Base-by-base conservation (phyloP, 2,329 filamentous ascomycete genomes). In the Ophiostoma sp. region DNA sequence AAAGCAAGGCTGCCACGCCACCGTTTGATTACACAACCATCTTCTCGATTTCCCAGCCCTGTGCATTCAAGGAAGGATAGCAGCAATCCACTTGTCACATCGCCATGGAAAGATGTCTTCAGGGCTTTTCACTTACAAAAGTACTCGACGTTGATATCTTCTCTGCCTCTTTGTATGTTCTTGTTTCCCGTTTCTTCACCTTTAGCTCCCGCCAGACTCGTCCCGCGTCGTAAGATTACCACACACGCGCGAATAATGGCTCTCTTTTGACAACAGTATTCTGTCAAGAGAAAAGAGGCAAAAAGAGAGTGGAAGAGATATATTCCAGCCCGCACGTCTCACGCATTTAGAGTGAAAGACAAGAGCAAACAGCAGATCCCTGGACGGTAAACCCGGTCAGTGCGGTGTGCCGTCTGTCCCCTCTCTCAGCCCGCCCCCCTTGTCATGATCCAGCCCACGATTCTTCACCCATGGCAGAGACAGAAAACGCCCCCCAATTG, bases 21-120 rank as follows among this genome's bases (percentile, higher is more conserved):
- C 61, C 45, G 50, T 70, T 57, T 70, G 12, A 70, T 70, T 70
- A 48, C 50, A 55, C 68, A 52, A 57, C 68, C 68, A 31, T 55
- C 31, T 57, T n/a, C 63, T 28, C 22, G 9, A 33, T n/a, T 12
- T 15, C 31, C 48, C 31, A 42, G 33, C 33, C 50, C 33, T 59
- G 11, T 59, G 19, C 6, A 19, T 42, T 25, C 1, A 22, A 7
- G 28, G 15, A 31, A n/a, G 25, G n/a, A 63, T 42, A 39, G 22
- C 63, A 45, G 31, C 36, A 11, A 66, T 48, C 22, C n/a, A 69
- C 66, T 68, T 55, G 17, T 69, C 48, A 69, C 66, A 52, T 52
- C n/a, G 31, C 48, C 66, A n/a, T 55, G 31, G 28, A 6, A 25
- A 2, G 28, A 28, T 28, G 9, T 19, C 19, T 17, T 19, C 45